Evolutionary conservation across 441 rosid species (phyloP).

Genomic region (Eutrema salsugineum): DNA sequence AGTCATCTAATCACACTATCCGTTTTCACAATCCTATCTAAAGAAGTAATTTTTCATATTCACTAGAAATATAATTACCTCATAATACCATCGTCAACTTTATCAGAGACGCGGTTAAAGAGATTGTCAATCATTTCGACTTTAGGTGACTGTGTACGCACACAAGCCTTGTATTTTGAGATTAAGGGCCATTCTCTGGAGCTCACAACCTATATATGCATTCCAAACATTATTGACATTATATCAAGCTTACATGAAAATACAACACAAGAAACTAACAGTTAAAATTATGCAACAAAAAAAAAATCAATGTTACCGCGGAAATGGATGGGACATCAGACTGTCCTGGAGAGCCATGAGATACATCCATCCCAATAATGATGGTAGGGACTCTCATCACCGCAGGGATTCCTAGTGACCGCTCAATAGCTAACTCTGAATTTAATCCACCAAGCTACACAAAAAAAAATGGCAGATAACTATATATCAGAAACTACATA

Average conservation of each 20-base stretch:
- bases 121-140: constrained; percentile 50
- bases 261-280: neutral
- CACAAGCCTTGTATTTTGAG: constrained; percentile 52
- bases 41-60: too few relatives aligned
- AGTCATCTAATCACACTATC: neutral
- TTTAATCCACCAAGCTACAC: constrained; percentile 57
- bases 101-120: constrained; percentile 40
- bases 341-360: constrained; percentile 53
- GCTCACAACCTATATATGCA: constrained; percentile 41
- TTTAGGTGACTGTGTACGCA: constrained; percentile 45
- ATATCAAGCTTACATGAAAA: neutral
- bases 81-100: constrained; percentile 42
- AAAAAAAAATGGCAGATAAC: neutral
- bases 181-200: constrained; percentile 54
- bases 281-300: too few relatives aligned
- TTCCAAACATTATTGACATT: neutral
- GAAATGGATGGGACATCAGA: constrained; percentile 51
- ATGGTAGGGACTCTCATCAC: constrained; percentile 44
- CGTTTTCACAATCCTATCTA: too few relatives aligned
- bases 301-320: constrained; percentile 33
- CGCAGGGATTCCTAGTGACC: constrained; percentile 32
- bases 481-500: neutral
- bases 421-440: constrained; percentile 40
- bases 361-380: constrained; percentile 57
- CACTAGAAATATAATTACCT: constrained; percentile 26